Base-by-base conservation (phyloP, 768 basidiomycete genomes). In the Psilocybe cyanescens region DNA sequence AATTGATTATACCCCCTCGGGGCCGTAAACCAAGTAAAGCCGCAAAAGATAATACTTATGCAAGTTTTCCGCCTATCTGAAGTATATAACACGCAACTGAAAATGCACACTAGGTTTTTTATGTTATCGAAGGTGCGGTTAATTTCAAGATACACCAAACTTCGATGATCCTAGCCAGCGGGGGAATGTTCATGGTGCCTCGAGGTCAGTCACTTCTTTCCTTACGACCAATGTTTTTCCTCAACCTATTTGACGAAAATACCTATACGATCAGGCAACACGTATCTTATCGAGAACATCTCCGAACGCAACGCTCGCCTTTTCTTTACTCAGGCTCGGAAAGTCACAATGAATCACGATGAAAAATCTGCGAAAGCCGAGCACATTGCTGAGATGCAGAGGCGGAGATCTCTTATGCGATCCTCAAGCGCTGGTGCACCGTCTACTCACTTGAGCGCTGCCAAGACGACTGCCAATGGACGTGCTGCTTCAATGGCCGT, bases 271-370 rank as follows among this genome's bases (percentile, higher is more conserved):
- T 46, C 24, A 95, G 95, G 95, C 17, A 99, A 99, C 73, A 85
- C 84, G 8, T 99, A 99, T 72, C 86, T 86, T 60, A 94, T 99
- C 68, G 86, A 92, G 70, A 99, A 98, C 76, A 89, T 97, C 19
- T 84, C 82, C 17, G 83, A 89, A 51, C 86, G 91, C 37, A 88
- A 91, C 52, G 94, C 89, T 19, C 86, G 84, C 68, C 75, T 99
- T 7, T 97, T 97, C 79, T 99, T 98, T 77, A 89, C 94, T 0
- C 97, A 98, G 77, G 93, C 92, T n/a, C 77, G 82, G 30, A 83
- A 82, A 63, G 71, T 80, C 16, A 67, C 57, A 2, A 70, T 72
- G 67, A 69, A 60, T 49, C 50, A 54, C 3, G 71, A 69, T 11
- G 72, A 74, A 46, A 62, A 62, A 37, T 46, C 60, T 11, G 65